Conservation (phyloP, 257 asterid species). For the Ehretia macrophylla region DNA sequence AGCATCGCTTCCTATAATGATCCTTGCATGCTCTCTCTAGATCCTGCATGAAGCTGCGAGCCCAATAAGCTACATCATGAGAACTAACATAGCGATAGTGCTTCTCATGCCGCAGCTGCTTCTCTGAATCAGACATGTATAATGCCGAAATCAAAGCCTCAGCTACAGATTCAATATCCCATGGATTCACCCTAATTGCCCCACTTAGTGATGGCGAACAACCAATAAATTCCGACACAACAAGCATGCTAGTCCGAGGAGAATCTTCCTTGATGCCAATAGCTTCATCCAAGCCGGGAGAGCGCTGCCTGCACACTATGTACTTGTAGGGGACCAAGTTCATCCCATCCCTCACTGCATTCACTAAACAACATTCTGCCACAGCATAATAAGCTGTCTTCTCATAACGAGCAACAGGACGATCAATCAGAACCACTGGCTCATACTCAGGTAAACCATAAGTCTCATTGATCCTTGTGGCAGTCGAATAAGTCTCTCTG, state of each 20-base stretch:
- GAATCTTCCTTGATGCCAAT: constrained; percentile 37
- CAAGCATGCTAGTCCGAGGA: constrained; percentile 75
- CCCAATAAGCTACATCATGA: constrained; percentile 87
- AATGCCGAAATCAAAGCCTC: constrained; percentile 72
- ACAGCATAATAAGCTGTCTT: constrained; percentile 83
- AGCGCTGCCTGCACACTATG: constrained; percentile 82
- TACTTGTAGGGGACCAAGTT: constrained; percentile 89
- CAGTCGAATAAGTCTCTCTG: constrained; percentile 67
- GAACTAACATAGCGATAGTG: constrained; percentile 87
- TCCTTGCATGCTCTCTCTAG: constrained; percentile 81
- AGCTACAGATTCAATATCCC: constrained; percentile 86
- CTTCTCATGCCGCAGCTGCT: constrained; percentile 77
- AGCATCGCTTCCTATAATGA: constrained; percentile 77
- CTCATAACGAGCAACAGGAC: constrained; percentile 68
- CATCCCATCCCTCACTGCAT: constrained; percentile 97
- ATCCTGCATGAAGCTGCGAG: constrained; percentile 84
- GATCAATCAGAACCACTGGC: constrained; percentile 75
- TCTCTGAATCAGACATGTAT: constrained; percentile 61
- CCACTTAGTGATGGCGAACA: constrained; percentile 94
- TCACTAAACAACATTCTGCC: constrained; percentile 91
- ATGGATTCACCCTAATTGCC: constrained; percentile 90
- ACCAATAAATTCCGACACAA: constrained; percentile 86
- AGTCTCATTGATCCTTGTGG: constrained; percentile 52
- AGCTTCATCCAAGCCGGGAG: constrained; percentile 45
- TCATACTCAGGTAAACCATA: constrained; percentile 52